phyloP scores from a whole-genome alignment of 2,329 filamentous ascomycete genomes.

The Westerdykella ornata region DNA sequence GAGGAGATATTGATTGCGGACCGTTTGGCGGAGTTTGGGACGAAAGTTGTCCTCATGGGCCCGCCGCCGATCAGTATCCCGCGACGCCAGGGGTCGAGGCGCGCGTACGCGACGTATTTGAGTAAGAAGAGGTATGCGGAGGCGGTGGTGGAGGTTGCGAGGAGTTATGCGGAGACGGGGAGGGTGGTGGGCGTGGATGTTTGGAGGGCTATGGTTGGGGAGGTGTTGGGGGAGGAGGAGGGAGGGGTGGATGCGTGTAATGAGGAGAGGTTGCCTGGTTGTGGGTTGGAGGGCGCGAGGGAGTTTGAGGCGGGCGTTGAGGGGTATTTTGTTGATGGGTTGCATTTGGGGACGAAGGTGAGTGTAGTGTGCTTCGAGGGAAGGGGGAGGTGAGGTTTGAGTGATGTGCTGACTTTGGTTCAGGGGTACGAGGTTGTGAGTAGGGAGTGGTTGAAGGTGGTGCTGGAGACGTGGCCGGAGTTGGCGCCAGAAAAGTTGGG shows the following conservation, averaged over 20 bases:
- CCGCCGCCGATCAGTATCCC: slow-evolving; percentile 34
- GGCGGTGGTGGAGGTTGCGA: slow-evolving; percentile 32
- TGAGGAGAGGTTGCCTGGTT: slow-evolving; percentile 31
- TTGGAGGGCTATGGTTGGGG: slow-evolving; percentile 28
- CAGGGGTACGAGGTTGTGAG: slow-evolving; percentile 27
- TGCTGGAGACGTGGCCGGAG: slow-evolving; percentile 28
- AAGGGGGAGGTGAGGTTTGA: not conserved
- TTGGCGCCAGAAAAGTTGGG: slow-evolving; percentile 18
- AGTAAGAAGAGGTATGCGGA: slow-evolving; percentile 37
- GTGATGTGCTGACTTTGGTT: not conserved
- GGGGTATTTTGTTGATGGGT: slow-evolving; percentile 35
- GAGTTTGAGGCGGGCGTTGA: slow-evolving; percentile 17
- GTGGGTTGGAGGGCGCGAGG: slow-evolving; percentile 26
- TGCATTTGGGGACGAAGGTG: slow-evolving; percentile 33
- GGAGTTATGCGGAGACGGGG: slow-evolving; percentile 28
- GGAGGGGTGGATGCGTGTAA: slow-evolving; percentile 18
- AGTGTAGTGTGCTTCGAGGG: slow-evolving; percentile 1
- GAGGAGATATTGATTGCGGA: slow-evolving; percentile 30
- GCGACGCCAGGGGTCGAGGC: slow-evolving; percentile 1
- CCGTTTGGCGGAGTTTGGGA: slow-evolving; percentile 14
- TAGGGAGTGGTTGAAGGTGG: slow-evolving; percentile 14
- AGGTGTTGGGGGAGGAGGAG: slow-evolving; percentile 18
- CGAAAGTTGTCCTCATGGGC: slow-evolving; percentile 36
- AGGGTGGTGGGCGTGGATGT: slow-evolving; percentile 31
- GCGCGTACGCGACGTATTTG: slow-evolving; percentile 31